Evolutionary conservation across 169 alveolate species (phyloP).

Genomic region (Toxoplasma gondii): DNA sequence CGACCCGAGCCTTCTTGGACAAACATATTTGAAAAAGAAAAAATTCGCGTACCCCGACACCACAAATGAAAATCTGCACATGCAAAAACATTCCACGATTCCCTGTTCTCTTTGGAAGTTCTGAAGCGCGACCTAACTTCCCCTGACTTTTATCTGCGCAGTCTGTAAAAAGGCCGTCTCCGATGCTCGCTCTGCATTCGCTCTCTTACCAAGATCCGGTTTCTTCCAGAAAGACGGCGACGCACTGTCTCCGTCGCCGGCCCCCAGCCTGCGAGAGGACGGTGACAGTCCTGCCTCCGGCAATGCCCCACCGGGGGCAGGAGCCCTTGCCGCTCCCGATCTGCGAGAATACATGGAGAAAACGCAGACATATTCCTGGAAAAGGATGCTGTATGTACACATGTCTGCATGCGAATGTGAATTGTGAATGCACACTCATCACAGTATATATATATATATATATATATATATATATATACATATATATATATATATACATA

Average conservation of each 20-base stretch:
- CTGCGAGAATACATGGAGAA: not conserved
- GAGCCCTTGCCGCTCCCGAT: not conserved
- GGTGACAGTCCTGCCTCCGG: not conserved
- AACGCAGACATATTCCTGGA: not conserved
- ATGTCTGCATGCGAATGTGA: too few species aligned
- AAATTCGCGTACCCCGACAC: too few species aligned
- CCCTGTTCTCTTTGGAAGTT: too few species aligned
- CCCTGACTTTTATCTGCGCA: too few species aligned
- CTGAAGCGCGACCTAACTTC: too few species aligned
- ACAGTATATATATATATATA: too few species aligned
- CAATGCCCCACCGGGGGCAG: not conserved
- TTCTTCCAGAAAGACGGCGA: not conserved
- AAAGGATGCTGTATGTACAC: not conserved
- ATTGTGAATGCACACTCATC: too few species aligned
- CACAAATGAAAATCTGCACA: too few species aligned
- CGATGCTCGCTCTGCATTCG: not conserved
- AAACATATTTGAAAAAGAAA: too few species aligned
- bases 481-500: not conserved
- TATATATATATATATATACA: not conserved
- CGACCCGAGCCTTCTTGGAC: too few species aligned
- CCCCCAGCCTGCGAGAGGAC: not conserved
- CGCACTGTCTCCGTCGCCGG: not conserved
- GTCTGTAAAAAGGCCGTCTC: too few species aligned
- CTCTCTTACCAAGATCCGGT: not conserved
- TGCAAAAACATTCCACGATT: too few species aligned